Conservation (phyloP, 345 rosid genomes). For the Rhodomyrtus tomentosa region DNA sequence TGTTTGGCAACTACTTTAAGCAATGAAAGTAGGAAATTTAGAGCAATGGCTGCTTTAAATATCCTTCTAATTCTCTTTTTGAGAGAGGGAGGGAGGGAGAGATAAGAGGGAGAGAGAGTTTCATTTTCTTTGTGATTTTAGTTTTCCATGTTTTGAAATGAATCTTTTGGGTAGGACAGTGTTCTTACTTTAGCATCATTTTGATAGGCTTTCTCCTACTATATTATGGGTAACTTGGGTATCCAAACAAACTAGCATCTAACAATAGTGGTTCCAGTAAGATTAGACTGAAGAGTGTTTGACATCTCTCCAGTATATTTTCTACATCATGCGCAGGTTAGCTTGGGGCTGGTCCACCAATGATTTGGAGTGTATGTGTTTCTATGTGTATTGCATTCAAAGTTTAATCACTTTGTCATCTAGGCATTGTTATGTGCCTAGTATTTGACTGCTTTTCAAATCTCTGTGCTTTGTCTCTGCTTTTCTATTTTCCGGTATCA, state of each 20-base stretch:
- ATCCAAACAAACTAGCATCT: neutral
- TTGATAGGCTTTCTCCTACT: neutral
- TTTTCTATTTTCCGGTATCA: neutral
- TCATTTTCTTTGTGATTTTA: neutral
- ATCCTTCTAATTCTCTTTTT: too few species aligned
- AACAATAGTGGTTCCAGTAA: neutral
- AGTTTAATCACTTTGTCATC: neutral
- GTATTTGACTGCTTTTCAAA: neutral
- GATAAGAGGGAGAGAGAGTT: neutral
- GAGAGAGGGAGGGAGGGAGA: neutral
- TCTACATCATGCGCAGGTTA: neutral
- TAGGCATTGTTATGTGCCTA: neutral
- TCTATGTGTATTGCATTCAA: neutral
- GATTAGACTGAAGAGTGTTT: neutral
- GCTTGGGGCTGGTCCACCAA: neutral
- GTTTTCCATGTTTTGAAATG: neutral
- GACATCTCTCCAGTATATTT: neutral
- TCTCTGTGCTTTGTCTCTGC: neutral
- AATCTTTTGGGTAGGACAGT: neutral
- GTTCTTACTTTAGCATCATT: neutral
- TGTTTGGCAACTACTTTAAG: too few species aligned
- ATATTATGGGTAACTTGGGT: neutral
- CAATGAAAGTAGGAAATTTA: too few species aligned
- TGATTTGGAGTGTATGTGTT: neutral
- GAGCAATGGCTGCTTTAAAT: too few species aligned